A percentile compares a stretch with the other conserved stretches of the same genome.
Evolutionary conservation across 192 early-diverging fungal genomes (phyloP).

Genomic region (Lunasporangiospora selenospora): DNA sequence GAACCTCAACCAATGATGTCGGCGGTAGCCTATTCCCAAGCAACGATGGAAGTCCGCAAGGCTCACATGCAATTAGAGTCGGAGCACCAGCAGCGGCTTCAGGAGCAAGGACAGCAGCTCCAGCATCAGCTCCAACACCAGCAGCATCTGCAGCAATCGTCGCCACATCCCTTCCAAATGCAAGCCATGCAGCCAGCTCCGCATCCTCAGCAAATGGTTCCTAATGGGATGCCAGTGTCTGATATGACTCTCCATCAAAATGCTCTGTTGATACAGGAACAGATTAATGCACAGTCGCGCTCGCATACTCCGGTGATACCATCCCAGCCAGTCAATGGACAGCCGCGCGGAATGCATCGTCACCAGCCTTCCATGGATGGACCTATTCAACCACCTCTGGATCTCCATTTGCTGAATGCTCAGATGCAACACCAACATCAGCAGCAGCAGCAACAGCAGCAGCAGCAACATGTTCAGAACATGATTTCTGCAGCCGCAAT

Average conservation of each 20-base stretch:
- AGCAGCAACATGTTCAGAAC: constrained; percentile 21
- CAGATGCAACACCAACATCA: constrained; percentile 45
- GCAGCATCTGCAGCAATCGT: constrained; percentile 8
- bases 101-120: constrained; percentile 11
- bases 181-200: too few relatives aligned
- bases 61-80: constrained; percentile 20
- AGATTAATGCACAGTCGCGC: constrained; percentile 33
- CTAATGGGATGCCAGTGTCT: not conserved
- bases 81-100: constrained; percentile 11
- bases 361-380: constrained; percentile 36
- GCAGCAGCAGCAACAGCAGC: constrained; percentile 23
- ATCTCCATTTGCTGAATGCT: constrained; percentile 18
- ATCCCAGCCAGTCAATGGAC: constrained; percentile 14
- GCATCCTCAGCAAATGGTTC: constrained; percentile 11
- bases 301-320: constrained; percentile 38
- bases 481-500: constrained; percentile 23
- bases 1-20: constrained; percentile 14
- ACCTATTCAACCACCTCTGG: constrained; percentile 11
- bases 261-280: constrained; percentile 37
- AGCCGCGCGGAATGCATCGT: constrained; percentile 18
- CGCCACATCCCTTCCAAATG: too few relatives aligned
- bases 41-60: constrained; percentile 8
- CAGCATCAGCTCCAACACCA: constrained; percentile 24
- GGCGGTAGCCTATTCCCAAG: constrained; percentile 17
- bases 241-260: constrained; percentile 21